Evolutionary conservation across 306 rosid species (phyloP), one percentile per base, ranked within the genome.

Genomic region (Glycine soja): DNA sequence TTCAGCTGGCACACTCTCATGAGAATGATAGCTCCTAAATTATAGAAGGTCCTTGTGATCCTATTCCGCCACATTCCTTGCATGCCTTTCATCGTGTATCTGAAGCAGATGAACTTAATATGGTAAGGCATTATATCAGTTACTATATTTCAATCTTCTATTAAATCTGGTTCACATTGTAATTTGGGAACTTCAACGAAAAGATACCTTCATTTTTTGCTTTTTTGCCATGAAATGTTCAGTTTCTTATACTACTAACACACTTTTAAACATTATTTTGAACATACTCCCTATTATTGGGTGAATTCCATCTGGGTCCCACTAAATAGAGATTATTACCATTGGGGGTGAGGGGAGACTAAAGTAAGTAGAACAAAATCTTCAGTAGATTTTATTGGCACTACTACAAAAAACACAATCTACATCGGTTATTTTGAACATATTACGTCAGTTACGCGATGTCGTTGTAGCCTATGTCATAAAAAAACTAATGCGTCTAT

Each of bases 31-130:
- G 87, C 84, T 88, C 97, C 99, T 51, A 90, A 86, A 87, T n/a
- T n/a, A n/a, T n/a, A n/a, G 89, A 90, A 52, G 96, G 93, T 42
- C 16, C 90, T 7, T 95, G 94, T 46, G 97, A 91, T 47, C 97
- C 98, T 54, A 86, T 95, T 87, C 88, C 99, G 3, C 99, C 99
- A 18, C 98, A 90, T 83, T 95, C 98, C 73, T 82, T 95, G 83
- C 98, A 95, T 78, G 96, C 98, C 78, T 89, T 93, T 76, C 92
- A 83, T 34, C 96, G 98, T 76, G 93, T 90, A 64, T 88, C 92
- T n/a, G 90, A 89, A 74, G 53, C 87, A 12, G 97, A 92, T 40
- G 91, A 93, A 80, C 82, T 91, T 81, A 91, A 75, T 66, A 45
- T 64, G 96, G 99, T 93, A 83, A 80, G 52, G 7, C 48, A 76